phyloP scores from a whole-genome alignment of 208 protist genomes.

The Leishmania tropica region DNA sequence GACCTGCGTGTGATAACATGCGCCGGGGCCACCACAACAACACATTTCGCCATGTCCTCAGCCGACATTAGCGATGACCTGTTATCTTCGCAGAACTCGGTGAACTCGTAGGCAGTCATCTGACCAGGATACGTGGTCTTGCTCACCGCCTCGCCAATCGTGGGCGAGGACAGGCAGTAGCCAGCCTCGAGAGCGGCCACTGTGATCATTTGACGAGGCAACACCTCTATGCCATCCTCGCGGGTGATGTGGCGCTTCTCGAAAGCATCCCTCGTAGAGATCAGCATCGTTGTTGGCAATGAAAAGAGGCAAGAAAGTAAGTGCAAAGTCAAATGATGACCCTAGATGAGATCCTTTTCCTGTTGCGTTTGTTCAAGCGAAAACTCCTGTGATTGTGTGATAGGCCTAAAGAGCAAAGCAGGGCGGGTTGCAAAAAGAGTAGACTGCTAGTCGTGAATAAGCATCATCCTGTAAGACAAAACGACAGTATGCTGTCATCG shows the following conservation, averaged over 20 bases:
- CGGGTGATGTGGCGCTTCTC: conserved; percentile 64
- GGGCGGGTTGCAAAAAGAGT: background rate
- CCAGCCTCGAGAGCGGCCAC: conserved; percentile 85
- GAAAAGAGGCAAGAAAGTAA: background rate
- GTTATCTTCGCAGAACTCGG: conserved; percentile 67
- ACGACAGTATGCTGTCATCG: background rate
- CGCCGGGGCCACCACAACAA: conserved; percentile 70
- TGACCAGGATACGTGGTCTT: conserved; percentile 60
- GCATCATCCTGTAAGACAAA: background rate
- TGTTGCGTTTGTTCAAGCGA: background rate
- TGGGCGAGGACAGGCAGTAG: conserved; percentile 61
- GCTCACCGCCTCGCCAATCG: conserved; percentile 57
- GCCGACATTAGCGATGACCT: conserved; percentile 45
- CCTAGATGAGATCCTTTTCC: background rate
- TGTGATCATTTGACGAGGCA: conserved; percentile 61
- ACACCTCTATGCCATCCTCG: conserved; percentile 66
- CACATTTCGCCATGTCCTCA: conserved; percentile 66
- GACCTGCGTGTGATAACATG: conserved; percentile 77
- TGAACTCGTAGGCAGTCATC: conserved; percentile 79
- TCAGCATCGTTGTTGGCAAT: conserved; percentile 44
- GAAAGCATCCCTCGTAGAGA: conserved; percentile 67
- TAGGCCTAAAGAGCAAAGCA: background rate
- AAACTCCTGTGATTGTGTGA: background rate
- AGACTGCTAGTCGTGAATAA: background rate
- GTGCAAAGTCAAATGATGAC: background rate